Base-by-base conservation (phyloP, 2,329 filamentous ascomycete species). In the Pyrenophora teres region DNA sequence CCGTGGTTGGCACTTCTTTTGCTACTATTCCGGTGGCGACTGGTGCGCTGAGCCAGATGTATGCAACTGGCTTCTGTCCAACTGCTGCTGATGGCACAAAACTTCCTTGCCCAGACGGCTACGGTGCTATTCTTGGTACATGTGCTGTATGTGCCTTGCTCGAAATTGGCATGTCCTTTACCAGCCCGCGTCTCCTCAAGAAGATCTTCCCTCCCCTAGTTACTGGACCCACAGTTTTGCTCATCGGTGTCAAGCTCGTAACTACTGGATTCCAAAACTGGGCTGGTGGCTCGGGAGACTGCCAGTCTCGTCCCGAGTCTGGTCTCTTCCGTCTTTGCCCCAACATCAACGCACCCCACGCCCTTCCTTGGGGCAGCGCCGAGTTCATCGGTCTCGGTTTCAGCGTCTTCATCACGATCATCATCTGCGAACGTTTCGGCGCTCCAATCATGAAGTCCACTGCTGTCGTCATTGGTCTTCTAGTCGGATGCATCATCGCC, bases 381-480 rank as follows among this genome's bases (percentile, higher is more conserved):
- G 87, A 94, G 72, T 91, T 88, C 60, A 83, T 94, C 4, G 90
- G 85, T 0, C 81, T 94, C 2, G 90, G 90, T 0, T 92, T 94
- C 76, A 85, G 85, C 38, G 90, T 92, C 31, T 93, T 93, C 67
- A 62, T 88, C 38, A 88, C 87, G 23, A 93, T 94, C 67, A 87
- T 94, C 54, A 69, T 93, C 10, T 90, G 88, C 69, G 90, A 94
- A 72, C 83, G 89, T 9, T 92, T 92, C 62, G 90, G 90, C 1
- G 83, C 88, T 0, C 90, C 90, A 0, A 88, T 94, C 59, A 92
- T 94, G 88, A 92, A 92, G 69, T 89, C 86, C 2, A 88, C 85
- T 6, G 86, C 87, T 12, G 89, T 93, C 27, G 84, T 92, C 36
- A 79, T 91, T 49, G 89, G 90, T 12, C 79, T 92, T 4, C 80